Evolutionary conservation across 2,329 filamentous ascomycete genomes (phyloP).

Genomic region (Sporothrix schenckii): DNA sequence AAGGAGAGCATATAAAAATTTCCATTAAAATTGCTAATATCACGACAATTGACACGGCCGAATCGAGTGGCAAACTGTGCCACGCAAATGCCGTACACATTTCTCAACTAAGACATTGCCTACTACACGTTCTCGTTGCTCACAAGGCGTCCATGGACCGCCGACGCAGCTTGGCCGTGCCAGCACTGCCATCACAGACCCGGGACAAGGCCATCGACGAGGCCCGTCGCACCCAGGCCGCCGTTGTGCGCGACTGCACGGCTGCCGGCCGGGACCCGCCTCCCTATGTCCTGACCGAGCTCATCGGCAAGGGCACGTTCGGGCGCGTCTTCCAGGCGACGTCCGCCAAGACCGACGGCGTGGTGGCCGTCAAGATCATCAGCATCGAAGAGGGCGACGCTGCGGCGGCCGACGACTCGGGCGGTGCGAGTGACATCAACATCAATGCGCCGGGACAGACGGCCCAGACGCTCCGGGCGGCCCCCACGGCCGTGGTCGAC

Average conservation of each 20-base stretch:
- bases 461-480: background rate
- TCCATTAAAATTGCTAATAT: constrained; percentile 5
- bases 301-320: constrained; percentile 57
- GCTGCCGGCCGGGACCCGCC: constrained; percentile 59
- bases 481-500: constrained; percentile 57
- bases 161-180: constrained; percentile 15
- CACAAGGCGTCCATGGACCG: background rate
- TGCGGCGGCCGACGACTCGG: background rate
- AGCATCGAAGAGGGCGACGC: constrained; percentile 21
- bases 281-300: constrained; percentile 62
- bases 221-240: constrained; percentile 63
- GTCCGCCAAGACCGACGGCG: background rate
- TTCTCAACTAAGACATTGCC: background rate
- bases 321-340: constrained; percentile 4
- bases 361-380: constrained; percentile 22
- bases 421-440: background rate
- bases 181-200: constrained; percentile 19
- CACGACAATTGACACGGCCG: background rate
- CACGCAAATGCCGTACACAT: background rate
- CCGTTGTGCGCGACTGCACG: constrained; percentile 60
- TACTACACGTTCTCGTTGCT: background rate
- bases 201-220: constrained; percentile 59
- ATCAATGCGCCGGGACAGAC: background rate
- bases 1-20: too few relatives aligned
- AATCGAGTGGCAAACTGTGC: background rate